Conservation (phyloP, 129 eudicot species). For the Mikania micrantha region DNA sequence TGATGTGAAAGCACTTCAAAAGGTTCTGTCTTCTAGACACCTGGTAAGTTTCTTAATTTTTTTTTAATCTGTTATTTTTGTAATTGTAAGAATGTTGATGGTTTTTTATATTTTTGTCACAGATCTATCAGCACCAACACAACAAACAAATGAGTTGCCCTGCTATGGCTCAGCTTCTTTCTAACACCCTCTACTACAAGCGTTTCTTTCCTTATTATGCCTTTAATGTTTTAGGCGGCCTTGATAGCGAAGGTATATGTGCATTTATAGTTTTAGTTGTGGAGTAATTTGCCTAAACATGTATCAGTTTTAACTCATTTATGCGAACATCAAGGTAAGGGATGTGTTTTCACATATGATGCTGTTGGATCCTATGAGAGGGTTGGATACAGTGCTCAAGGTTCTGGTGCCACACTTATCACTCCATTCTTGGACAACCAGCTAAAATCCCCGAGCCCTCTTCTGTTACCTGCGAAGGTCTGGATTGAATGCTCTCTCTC, state of each 20-base stretch:
- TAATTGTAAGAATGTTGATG: not conserved
- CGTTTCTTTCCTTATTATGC: constrained; percentile 98
- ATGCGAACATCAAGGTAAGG: constrained; percentile 56
- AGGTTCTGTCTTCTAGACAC: constrained; percentile 88
- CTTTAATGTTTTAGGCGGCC: constrained; percentile 96
- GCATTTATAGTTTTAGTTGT: not conserved
- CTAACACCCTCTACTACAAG: constrained; percentile 92
- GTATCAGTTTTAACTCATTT: not conserved
- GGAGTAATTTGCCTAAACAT: not conserved
- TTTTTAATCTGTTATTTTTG: not conserved
- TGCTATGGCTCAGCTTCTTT: constrained; percentile 97
- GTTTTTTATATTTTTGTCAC: not conserved
- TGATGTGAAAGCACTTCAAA: constrained; percentile 92
- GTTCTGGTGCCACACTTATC: constrained; percentile 92
- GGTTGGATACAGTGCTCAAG: constrained; percentile 97
- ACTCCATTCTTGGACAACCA: constrained; percentile 96
- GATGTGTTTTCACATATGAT: constrained; percentile 96
- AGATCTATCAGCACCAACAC: constrained; percentile 96
- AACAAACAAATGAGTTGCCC: constrained; percentile 99
- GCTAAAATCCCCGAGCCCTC: constrained; percentile 96
- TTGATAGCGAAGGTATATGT: constrained; percentile 78
- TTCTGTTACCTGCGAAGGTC: constrained; percentile 78
- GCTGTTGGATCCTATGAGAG: constrained; percentile 97
- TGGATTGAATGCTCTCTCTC: constrained; percentile 11
- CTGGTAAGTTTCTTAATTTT: constrained; percentile 46